Base-by-base conservation (phyloP, 768 basidiomycete species). In the Suillus spraguei region DNA sequence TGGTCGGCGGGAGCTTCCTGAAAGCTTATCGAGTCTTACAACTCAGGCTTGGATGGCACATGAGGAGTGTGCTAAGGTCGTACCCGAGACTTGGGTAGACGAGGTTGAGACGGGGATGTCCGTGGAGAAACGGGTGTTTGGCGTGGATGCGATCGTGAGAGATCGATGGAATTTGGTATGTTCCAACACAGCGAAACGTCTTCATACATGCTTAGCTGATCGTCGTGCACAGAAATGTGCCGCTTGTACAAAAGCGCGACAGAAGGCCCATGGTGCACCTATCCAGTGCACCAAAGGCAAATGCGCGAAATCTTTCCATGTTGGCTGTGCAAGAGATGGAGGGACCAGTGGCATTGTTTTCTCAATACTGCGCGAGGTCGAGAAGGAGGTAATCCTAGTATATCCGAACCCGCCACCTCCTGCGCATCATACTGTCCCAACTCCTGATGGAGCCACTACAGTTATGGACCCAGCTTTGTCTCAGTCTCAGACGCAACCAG, bases 241-340 rank as follows among this genome's bases (percentile, higher is more conserved):
- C 8, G 85, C 88, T 0, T 98, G 96, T 72, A 80, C 83, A n/a
- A 93, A 88, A 73, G 82, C 78, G 49, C 82, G 82, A 39, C 74
- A 80, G 13, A 92, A 89, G 69, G 79, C 78, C 0, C 93, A 92
- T 65, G 93, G 90, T 20, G 92, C 90, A 1, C 90, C 90, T 32
- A 88, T 97, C 32, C 96, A 98, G 71, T 98, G 96, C 72, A 92
- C 93, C 17, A 94, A 92, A 75, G 95, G 95, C 52, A 97, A 95
- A 77, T 98, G 96, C 69, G 83, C 92, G 13, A 92, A 91, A 72
- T 92, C 96, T 0, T 97, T 94, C 78, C 97, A 99, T 71, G 90
- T 97, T 35, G 90, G 88, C 4, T 99, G 97, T 74, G 97, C 97
- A 0, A 79, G 82, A 47, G 82, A 86, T 22, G 85, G 87, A 1